These are phyloP conservation scores for Termitomyces sp. DNA, from an alignment of 768 basidiomycete species.

Conservation along the genomic window DNA sequence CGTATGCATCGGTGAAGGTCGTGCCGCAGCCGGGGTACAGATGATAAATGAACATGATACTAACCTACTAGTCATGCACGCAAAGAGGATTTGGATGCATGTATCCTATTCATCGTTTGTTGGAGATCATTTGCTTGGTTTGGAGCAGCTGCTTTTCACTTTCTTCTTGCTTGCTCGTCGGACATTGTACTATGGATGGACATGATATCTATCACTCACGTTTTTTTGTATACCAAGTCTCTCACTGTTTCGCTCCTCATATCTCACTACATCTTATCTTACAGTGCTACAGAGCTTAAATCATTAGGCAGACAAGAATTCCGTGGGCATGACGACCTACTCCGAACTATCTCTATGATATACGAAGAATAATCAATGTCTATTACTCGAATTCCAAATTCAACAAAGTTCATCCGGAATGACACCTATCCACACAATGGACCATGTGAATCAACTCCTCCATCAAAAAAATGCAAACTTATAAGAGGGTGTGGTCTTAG, in stretches of 20 bases:
- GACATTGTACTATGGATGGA: conserved; percentile 6
- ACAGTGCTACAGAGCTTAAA: not conserved
- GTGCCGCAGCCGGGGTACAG: conserved; percentile 5
- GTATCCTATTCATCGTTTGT: not conserved
- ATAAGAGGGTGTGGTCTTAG: too few species aligned
- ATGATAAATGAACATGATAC: not conserved
- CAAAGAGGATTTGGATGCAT: not conserved
- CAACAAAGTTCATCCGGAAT: too few species aligned
- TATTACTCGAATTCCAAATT: too few species aligned
- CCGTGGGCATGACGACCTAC: not conserved
- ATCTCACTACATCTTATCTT: not conserved
- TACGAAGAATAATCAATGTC: too few species aligned
- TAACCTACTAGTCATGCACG: not conserved
- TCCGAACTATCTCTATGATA: not conserved
- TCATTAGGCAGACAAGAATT: not conserved
- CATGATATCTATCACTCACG: not conserved
- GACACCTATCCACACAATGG: too few species aligned
- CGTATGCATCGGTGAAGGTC: conserved; percentile 23
- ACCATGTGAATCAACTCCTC: too few species aligned
- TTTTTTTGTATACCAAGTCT: not conserved
- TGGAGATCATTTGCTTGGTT: not conserved
- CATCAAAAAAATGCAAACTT: too few species aligned
- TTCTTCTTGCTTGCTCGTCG: not conserved
- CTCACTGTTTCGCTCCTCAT: not conserved
- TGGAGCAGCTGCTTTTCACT: not conserved